phyloP scores from a whole-genome alignment of 2,329 filamentous ascomycete species.

The Penicillium sp. region DNA sequence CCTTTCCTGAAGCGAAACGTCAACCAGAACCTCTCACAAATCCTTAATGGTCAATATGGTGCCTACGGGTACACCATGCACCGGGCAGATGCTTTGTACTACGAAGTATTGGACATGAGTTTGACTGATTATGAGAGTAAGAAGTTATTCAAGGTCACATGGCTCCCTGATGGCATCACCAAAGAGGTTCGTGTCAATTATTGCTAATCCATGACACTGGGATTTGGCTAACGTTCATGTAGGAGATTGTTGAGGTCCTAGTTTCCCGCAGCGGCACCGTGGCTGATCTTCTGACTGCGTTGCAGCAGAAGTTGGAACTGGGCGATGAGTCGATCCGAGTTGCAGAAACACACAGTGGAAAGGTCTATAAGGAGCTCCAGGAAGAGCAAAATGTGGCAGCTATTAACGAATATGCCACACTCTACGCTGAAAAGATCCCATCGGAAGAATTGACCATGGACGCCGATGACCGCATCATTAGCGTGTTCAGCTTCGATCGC shows the following conservation, averaged over 20 bases:
- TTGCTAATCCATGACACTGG: background rate
- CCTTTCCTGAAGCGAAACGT: constrained; percentile 69
- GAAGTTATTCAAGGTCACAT: constrained; percentile 78
- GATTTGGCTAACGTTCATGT: constrained; percentile 16
- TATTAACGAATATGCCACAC: constrained; percentile 78
- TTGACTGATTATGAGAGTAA: constrained; percentile 90
- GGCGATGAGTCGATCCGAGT: constrained; percentile 73
- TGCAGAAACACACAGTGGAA: constrained; percentile 78
- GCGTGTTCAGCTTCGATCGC: constrained; percentile 88
- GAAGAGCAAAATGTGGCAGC: constrained; percentile 71
- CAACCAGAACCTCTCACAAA: constrained; percentile 70
- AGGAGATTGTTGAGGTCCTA: constrained; percentile 78
- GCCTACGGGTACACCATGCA: constrained; percentile 67
- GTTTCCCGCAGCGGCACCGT: constrained; percentile 83
- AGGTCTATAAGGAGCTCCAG: constrained; percentile 75
- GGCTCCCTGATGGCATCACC: constrained; percentile 82
- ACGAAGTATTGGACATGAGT: constrained; percentile 92
- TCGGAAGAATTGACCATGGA: constrained; percentile 63
- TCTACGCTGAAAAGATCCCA: constrained; percentile 79
- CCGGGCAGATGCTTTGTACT: constrained; percentile 76
- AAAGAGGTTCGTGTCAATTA: constrained; percentile 67
- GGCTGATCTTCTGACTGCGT: constrained; percentile 69
- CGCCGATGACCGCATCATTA: constrained; percentile 66
- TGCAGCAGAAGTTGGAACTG: constrained; percentile 79
- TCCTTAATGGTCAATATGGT: constrained; percentile 72